Evolutionary conservation across 1,284 basidiomycete species (phyloP), one percentile per base, ranked within the genome.

Genomic region (Ceratobasidium theobromae): DNA sequence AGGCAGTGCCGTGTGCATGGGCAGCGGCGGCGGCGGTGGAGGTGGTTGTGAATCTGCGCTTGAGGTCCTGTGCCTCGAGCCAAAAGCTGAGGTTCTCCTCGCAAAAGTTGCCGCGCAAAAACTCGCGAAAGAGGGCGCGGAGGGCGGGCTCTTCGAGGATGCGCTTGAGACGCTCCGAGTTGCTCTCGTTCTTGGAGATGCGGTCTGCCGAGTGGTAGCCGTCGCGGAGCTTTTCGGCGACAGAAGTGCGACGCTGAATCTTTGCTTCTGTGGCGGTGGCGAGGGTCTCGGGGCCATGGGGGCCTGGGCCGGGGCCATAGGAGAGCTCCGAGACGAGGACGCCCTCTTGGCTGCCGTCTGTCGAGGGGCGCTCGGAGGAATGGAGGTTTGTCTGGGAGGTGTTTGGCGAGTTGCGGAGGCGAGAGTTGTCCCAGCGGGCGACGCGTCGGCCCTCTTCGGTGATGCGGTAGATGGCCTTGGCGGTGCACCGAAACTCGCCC

Each of bases 61-160:
- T 95, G 80, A 99, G 97, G 75, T 99, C 96, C 76, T 95, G 86
- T 0, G 98, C 96, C 73, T 98, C 97, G 64, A 98, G 77, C 91
- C 95, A 99, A 79, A 98, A 99, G 52, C 89, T 88, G 71, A 99
- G 79, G 75, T 99, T 99, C 82, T 99, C 96, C 75, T 99, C 96
- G 79, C 95, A 98, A 76, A 98, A 98, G 77, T 98, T 98, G 57
- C 86, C 84, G 46, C 93, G 85, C 65, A 99, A 78, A 80, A 96
- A 97, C 70, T 98, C 96, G 67, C 96, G 87, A 84, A 99, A 99
- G 46, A 98, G 80, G 2, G 86, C 85, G 12, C 96, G 86, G 32
- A 97, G 81, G 25, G 90, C 89, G 0, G 95, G 93, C 72, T 98
- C 95, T 71, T 97, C 95, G 25, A 99, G 83, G 70, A 99, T 96